Conservation (phyloP, 2,329 filamentous ascomycete genomes). For the Phialophora verrucosa region DNA sequence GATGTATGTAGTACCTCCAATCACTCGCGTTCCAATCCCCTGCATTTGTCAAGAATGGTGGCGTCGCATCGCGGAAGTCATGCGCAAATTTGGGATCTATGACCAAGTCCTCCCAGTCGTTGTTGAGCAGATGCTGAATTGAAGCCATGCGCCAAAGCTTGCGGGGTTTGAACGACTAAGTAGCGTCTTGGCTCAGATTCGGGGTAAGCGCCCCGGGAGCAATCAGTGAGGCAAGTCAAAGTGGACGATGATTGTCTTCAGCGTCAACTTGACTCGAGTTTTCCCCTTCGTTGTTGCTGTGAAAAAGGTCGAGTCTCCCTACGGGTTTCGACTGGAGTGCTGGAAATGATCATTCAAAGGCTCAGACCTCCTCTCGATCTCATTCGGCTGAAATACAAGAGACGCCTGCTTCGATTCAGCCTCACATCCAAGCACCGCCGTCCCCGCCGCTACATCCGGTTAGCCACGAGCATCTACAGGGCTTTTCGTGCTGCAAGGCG, state of each 20-base stretch:
- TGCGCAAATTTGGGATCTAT: neutral
- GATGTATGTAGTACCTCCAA: neutral
- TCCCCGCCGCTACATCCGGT: neutral
- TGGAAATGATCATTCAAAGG: neutral
- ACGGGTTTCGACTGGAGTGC: neutral
- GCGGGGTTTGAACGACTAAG: neutral
- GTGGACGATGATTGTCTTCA: neutral
- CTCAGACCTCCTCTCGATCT: neutral
- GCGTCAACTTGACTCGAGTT: neutral
- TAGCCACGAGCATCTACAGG: neutral
- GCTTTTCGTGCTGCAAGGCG: neutral
- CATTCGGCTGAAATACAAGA: neutral
- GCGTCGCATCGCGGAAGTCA: neutral
- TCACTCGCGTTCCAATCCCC: neutral
- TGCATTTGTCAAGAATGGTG: neutral
- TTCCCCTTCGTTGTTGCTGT: neutral
- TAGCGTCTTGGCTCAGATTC: neutral
- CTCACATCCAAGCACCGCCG: conserved; percentile 1
- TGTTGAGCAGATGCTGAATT: conserved; percentile 6
- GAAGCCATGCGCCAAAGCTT: neutral
- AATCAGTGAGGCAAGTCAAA: neutral
- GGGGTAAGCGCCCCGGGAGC: too few species aligned
- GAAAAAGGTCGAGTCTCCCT: neutral
- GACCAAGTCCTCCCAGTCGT: neutral
- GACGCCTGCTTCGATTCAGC: neutral